A percentile compares a stretch with the other conserved stretches of the same genome.
Evolutionary conservation across 169 alveolate genomes (phyloP).

Genomic region (Plasmodium reichenowi): DNA sequence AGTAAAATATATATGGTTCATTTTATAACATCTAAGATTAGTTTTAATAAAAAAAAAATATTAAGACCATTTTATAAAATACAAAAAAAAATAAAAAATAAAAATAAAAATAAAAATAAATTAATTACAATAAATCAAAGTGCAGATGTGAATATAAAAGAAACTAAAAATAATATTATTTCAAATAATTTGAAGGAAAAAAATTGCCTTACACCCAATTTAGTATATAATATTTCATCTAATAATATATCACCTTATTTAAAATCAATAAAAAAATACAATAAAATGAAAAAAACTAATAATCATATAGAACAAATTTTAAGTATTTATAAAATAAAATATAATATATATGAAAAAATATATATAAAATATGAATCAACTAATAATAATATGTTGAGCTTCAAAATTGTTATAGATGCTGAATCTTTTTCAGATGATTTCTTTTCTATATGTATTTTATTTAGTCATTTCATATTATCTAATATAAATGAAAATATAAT

Average conservation of each 20-base stretch:
- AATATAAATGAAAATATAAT: constrained; percentile 4
- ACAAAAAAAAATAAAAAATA: background rate
- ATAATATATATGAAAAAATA: constrained; percentile 13
- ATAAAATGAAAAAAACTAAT: no score
- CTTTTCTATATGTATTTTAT: constrained; percentile 29
- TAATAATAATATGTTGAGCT: background rate
- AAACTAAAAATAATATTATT: background rate
- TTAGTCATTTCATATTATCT: constrained; percentile 1
- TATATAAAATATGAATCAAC: background rate
- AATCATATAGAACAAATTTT: no score
- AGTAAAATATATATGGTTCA: background rate
- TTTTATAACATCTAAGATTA: background rate
- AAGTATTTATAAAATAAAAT: background rate
- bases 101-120: no score
- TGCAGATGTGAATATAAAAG: background rate
- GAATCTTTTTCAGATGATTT: constrained; percentile 54
- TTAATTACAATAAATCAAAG: no score
- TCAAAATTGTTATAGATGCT: constrained; percentile 40
- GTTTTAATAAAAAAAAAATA: background rate
- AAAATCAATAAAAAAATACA: no score
- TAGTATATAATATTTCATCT: background rate
- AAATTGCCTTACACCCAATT: background rate
- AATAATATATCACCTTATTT: no score
- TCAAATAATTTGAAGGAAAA: background rate
- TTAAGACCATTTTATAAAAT: background rate